These are phyloP conservation scores for Skeletonema marinoi DNA, from an alignment of 108 stramenopile species.

Conservation along the genomic window DNA sequence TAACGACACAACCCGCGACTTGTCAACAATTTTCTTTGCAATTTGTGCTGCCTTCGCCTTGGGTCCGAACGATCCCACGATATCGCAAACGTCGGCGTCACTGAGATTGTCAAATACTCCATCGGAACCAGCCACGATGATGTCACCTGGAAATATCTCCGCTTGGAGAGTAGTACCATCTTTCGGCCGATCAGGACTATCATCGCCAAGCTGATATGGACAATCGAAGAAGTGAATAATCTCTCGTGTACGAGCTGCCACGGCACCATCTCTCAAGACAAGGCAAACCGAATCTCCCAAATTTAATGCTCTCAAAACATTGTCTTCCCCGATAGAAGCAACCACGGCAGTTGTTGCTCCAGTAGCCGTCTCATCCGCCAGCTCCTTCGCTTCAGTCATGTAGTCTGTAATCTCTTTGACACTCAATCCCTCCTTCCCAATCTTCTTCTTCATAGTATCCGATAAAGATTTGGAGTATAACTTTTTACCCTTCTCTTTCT, in stretches of 20 bases:
- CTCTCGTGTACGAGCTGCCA: slow-evolving; percentile 74
- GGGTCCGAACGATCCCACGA: slow-evolving; percentile 20
- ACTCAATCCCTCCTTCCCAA: slow-evolving; percentile 40
- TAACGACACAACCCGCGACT: slow-evolving; percentile 69
- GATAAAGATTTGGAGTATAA: slow-evolving; percentile 79
- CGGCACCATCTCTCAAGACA: slow-evolving; percentile 68
- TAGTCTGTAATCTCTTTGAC: slow-evolving; percentile 61
- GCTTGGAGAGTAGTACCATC: slow-evolving; percentile 79
- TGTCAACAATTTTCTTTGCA: slow-evolving; percentile 68
- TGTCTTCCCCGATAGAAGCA: slow-evolving; percentile 77
- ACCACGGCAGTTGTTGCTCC: slow-evolving; percentile 87
- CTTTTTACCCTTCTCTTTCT: slow-evolving; percentile 70
- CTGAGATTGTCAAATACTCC: slow-evolving; percentile 89
- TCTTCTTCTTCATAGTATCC: slow-evolving; percentile 57
- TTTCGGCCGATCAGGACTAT: slow-evolving; percentile 79
- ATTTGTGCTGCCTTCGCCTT: slow-evolving; percentile 41
- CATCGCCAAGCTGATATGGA: slow-evolving; percentile 82
- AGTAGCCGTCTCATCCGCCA: slow-evolving; percentile 70
- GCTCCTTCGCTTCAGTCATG: slow-evolving; percentile 61
- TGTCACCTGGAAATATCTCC: slow-evolving; percentile 71
- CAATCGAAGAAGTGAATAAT: slow-evolving; percentile 89
- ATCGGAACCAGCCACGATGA: slow-evolving; percentile 80
- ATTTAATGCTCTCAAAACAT: slow-evolving; percentile 72
- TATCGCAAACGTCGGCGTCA: slow-evolving; percentile 53
- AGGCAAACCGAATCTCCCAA: slow-evolving; percentile 82